Percentiles rank a stretch among this genome's conserved stretches.
phyloP scores from a whole-genome alignment of 129 eudicot species.

The Arctium minus region DNA sequence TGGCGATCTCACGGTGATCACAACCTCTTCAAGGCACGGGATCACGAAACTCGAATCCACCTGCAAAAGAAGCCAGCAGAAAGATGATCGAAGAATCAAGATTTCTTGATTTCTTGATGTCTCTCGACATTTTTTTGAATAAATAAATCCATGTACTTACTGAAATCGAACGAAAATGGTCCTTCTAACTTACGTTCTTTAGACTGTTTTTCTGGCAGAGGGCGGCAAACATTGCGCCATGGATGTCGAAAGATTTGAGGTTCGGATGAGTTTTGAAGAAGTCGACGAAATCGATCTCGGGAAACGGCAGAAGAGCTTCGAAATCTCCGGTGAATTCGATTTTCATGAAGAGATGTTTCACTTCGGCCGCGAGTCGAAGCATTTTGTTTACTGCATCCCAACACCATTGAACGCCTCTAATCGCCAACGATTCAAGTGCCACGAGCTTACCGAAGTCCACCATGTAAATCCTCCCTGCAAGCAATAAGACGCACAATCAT shows the following conservation, averaged over 20 bases:
- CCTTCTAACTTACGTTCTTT: slow-evolving; percentile 44
- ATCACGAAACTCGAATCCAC: slow-evolving; percentile 63
- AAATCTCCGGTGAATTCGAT: slow-evolving; percentile 84
- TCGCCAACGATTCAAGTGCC: slow-evolving; percentile 64
- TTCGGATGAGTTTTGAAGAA: slow-evolving; percentile 81
- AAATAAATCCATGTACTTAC: not conserved
- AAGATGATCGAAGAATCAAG: not conserved
- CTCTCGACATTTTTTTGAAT: too few relatives aligned
- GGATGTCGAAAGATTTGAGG: slow-evolving; percentile 66
- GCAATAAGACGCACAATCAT: not conserved
- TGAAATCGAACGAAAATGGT: not conserved
- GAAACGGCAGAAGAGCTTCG: slow-evolving; percentile 75
- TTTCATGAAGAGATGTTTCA: slow-evolving; percentile 83
- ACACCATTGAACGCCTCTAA: slow-evolving; percentile 92
- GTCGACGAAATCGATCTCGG: slow-evolving; percentile 77
- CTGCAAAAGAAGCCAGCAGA: slow-evolving; percentile 31
- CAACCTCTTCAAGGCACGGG: slow-evolving; percentile 65
- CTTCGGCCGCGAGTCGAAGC: slow-evolving; percentile 79
- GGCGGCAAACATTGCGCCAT: slow-evolving; percentile 97
- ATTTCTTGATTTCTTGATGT: too few relatives aligned
- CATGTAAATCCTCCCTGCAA: slow-evolving; percentile 65
- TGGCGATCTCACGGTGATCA: slow-evolving; percentile 70
- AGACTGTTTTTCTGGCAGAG: slow-evolving; percentile 88
- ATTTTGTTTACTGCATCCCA: slow-evolving; percentile 86
- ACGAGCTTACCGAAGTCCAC: slow-evolving; percentile 78